These are phyloP conservation scores for Entonaema liquescens DNA, from an alignment of 495 filamentous ascomycete species.

Conservation along the genomic window DNA sequence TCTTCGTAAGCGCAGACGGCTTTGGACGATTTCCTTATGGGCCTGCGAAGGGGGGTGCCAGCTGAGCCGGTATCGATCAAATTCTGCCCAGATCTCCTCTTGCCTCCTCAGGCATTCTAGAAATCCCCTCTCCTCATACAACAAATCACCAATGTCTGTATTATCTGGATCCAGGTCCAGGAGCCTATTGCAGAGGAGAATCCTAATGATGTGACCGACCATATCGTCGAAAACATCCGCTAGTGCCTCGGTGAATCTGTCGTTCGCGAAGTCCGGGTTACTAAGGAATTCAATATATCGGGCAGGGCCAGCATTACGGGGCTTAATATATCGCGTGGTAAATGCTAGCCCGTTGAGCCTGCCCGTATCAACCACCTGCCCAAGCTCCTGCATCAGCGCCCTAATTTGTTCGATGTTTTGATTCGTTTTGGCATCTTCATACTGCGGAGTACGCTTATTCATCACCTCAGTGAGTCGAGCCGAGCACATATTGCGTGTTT, in stretches of 20 bases:
- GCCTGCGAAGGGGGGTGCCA: no score
- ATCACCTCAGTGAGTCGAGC: background rate
- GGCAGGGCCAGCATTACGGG: no score
- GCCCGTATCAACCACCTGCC: background rate
- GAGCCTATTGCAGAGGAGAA: background rate
- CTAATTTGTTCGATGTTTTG: no score
- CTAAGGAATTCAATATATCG: constrained; percentile 1
- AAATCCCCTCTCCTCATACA: background rate
- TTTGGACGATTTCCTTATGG: background rate
- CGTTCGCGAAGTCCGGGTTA: background rate
- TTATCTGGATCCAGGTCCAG: background rate
- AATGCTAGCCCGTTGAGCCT: background rate
- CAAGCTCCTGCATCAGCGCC: background rate
- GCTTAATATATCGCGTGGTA: background rate
- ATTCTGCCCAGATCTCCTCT: constrained; percentile 33
- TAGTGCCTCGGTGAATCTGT: constrained; percentile 2
- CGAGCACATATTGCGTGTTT: background rate
- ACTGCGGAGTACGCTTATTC: background rate
- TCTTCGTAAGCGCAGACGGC: background rate
- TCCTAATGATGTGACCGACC: background rate
- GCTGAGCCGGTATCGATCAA: constrained; percentile 14
- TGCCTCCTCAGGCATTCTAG: constrained; percentile 14
- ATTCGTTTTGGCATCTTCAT: background rate
- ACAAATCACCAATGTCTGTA: background rate
- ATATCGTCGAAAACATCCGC: constrained; percentile 19